Evolutionary conservation across 1,139 yeast species (phyloP).

Genomic region (Hyphopichia khmerensis): DNA sequence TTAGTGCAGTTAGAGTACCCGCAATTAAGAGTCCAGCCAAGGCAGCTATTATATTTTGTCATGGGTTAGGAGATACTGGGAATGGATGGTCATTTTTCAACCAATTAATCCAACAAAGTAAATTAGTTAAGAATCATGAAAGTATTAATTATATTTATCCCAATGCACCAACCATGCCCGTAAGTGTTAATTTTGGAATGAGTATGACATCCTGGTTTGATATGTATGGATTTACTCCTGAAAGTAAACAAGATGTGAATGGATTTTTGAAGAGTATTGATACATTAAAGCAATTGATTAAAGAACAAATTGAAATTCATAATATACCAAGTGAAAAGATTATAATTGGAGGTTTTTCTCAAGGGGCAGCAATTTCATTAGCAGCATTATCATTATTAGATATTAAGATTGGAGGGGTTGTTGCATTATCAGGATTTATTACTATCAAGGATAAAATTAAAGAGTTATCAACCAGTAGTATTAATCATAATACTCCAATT

Average conservation of each 20-base stretch:
- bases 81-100: conserved; percentile 85
- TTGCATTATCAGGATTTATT: conserved; percentile 77
- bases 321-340: conserved; percentile 73
- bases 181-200: conserved; percentile 66
- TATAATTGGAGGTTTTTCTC: conserved; percentile 90
- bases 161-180: conserved; percentile 74
- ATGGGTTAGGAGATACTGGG: conserved; percentile 92
- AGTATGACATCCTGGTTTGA: conserved; percentile 90
- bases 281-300: conserved; percentile 51
- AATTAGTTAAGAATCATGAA: conserved; percentile 46
- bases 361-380: conserved; percentile 83
- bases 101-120: conserved; percentile 42
- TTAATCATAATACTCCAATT: conserved; percentile 67
- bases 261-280: conserved; percentile 66
- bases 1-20: conserved; percentile 22
- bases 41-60: conserved; percentile 74
- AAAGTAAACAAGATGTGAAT: conserved; percentile 53
- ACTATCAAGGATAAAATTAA: conserved; percentile 49
- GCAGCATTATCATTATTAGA: conserved; percentile 51
- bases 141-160: conserved; percentile 83
- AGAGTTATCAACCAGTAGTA: conserved; percentile 20
- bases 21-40: conserved; percentile 26
- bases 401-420: conserved; percentile 71
- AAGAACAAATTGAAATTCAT: conserved; percentile 55
- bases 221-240: conserved; percentile 51